phyloP scores from a whole-genome alignment of 225 moss, liverwort and hornwort genomes.

The Sphagnum contortum region DNA sequence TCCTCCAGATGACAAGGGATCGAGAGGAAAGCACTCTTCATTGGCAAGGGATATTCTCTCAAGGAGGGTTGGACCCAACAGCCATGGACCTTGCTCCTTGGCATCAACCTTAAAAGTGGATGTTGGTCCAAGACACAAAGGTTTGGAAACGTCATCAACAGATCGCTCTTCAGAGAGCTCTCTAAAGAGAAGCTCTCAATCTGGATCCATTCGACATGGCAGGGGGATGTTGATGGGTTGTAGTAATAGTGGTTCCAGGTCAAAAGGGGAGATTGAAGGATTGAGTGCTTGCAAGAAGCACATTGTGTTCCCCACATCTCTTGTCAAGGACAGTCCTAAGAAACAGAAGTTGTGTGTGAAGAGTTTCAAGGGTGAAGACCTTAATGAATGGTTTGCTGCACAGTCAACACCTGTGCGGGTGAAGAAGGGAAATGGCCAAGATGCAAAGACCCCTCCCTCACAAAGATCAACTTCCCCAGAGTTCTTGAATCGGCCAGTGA shows the following conservation, averaged over 20 bases:
- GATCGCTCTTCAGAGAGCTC: slow-evolving; percentile 18
- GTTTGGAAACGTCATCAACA: too few relatives aligned
- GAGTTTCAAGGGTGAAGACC: slow-evolving; percentile 14
- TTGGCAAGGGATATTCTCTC: slow-evolving; percentile 28
- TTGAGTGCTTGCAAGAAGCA: slow-evolving; percentile 18
- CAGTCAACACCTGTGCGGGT: not conserved
- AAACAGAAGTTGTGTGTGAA: slow-evolving; percentile 12
- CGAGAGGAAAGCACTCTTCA: slow-evolving; percentile 16
- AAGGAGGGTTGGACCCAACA: slow-evolving; percentile 23
- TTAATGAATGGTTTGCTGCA: slow-evolving; percentile 5
- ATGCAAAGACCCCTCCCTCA: not conserved
- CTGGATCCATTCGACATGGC: not conserved
- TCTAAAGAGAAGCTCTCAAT: slow-evolving; percentile 13
- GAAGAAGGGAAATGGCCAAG: not conserved
- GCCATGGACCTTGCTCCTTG: slow-evolving; percentile 11
- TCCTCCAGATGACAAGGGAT: slow-evolving; percentile 15
- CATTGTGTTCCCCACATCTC: slow-evolving; percentile 20
- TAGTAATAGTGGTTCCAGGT: slow-evolving; percentile 14
- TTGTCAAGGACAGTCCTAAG: slow-evolving; percentile 9
- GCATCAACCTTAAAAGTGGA: slow-evolving; percentile 8
- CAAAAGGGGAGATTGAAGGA: slow-evolving; percentile 19
- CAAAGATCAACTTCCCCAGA: not conserved
- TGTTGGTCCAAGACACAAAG: slow-evolving; percentile 16
- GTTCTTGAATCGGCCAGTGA: not conserved
- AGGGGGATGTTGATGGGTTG: slow-evolving; percentile 16